Evolutionary conservation across 2,329 filamentous ascomycete species (phyloP).

Genomic region (Stagonosporopsis tanaceti): DNA sequence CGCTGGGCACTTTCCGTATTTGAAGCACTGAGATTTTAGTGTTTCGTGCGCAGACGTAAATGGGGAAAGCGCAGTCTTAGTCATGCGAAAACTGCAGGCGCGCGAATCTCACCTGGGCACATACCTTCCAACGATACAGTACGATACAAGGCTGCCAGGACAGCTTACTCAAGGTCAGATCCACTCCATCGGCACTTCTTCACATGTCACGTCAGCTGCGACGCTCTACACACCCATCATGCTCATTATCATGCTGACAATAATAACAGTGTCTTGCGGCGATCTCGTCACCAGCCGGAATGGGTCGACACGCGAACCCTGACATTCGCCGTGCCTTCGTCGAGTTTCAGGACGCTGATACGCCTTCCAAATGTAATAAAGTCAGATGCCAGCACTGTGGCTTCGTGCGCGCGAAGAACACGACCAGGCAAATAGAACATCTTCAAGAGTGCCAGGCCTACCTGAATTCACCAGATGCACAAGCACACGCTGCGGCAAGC

Average conservation of each 20-base stretch:
- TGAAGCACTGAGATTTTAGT: neutral
- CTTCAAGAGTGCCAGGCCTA: constrained; percentile 57
- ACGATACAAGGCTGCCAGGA: constrained; percentile 19
- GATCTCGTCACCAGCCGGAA: constrained; percentile 11
- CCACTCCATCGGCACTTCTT: constrained; percentile 3
- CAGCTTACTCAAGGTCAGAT: constrained; percentile 19
- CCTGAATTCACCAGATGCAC: constrained; percentile 55
- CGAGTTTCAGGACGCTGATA: constrained; percentile 54
- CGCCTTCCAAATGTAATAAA: constrained; percentile 57
- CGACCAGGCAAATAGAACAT: constrained; percentile 60
- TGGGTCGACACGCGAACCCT: constrained; percentile 52
- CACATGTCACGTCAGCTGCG: neutral
- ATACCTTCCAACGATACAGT: constrained; percentile 7
- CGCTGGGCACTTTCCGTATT: neutral
- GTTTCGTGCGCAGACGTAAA: neutral
- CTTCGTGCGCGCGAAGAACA: constrained; percentile 60
- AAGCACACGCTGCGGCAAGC: constrained; percentile 39
- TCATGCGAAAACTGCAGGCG: neutral
- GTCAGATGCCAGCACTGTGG: constrained; percentile 59
- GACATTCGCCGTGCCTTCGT: constrained; percentile 49
- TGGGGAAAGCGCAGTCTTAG: constrained; percentile 8
- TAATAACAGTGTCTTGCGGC: constrained; percentile 15
- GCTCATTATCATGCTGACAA: constrained; percentile 22
- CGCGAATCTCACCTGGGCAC: neutral
- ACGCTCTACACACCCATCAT: neutral